Evolutionary conservation across 1,284 basidiomycete genomes (phyloP), one percentile per base, ranked within the genome.

Genomic region (Uromyces viciae-fabae): DNA sequence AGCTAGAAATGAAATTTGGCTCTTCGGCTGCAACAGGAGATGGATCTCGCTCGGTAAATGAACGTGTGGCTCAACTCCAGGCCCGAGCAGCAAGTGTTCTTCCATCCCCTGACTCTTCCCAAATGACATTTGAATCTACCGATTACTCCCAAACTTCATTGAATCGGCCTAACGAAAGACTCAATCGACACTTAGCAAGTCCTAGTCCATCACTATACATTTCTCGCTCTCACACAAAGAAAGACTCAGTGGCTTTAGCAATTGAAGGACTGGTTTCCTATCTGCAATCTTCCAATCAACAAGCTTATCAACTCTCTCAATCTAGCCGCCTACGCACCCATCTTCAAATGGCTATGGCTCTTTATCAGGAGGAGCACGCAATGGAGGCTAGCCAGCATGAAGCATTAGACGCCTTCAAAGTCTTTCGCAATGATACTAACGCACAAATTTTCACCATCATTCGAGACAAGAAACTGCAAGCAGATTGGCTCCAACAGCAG

Each of bases 361-460:
- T 54, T 4, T 54, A 54, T 17, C 52, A 54, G 28, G 52, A 54
- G 4, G 52, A 7, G 3, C 52, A 54, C 15, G 52, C 52, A 4
- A 4, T n/a, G 4, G 5, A 60, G 38, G 60, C 60, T n/a, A 64
- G 60, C 33, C 60, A 64, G 33, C 2, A 64, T 17, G 15, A 64
- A 17, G 8, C 28, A 3, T 38, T 64, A n/a, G 28, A 64, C 7
- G 64, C 64, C 7, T 40, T 66, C 64, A 66, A 66, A 25, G 15
- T 66, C 15, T 40, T 66, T 25, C 19, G 38, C 8, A n/a, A 66
- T n/a, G 15, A 66, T n/a, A 22, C 22, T 8, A 66, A 40, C 22
- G 64, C 64, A 5, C 64, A 66, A 42, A 66, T 42, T 14, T 66
- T 66, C 64, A 66, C 36, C 9, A 42, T 25, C 15, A 66, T 66